Evolutionary conservation across 1,284 basidiomycete species (phyloP).

Genomic region (Porogramme epimiltina): DNA sequence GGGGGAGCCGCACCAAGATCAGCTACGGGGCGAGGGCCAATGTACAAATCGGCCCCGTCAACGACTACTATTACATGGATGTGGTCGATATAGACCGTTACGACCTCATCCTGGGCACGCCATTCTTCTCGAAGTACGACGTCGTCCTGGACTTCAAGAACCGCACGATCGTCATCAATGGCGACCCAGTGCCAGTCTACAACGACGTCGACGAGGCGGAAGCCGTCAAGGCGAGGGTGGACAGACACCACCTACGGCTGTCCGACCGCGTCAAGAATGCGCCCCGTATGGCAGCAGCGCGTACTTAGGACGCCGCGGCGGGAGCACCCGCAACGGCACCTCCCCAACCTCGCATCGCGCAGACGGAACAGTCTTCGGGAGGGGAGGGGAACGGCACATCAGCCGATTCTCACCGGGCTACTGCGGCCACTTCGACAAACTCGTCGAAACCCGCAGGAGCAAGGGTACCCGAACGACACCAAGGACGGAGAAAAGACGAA

Average conservation of each 20-base stretch:
- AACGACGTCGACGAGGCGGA: conserved; percentile 1
- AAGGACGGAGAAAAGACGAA: neutral
- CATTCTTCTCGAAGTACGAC: conserved; percentile 27
- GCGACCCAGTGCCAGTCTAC: neutral
- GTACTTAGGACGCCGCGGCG: neutral
- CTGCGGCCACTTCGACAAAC: too few relatives aligned
- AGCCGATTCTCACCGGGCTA: neutral
- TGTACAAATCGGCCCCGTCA: conserved; percentile 3
- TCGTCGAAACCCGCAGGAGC: too few relatives aligned
- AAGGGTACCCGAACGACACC: neutral
- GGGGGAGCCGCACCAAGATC: conserved; percentile 28
- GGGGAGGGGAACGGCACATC: conserved; percentile 2
- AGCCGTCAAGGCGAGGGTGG: neutral
- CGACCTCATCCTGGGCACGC: conserved; percentile 33
- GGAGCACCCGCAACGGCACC: neutral
- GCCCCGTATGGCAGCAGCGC: too few relatives aligned
- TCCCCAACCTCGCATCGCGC: conserved; percentile 7
- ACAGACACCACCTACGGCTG: neutral
- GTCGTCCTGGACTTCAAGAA: conserved; percentile 31
- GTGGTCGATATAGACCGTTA: conserved; percentile 35
- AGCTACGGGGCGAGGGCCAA: conserved; percentile 18
- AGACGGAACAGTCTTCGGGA: neutral
- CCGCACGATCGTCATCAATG: conserved; percentile 11
- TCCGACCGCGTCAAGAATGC: neutral
- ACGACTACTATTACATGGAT: conserved; percentile 25